These are phyloP conservation scores for Scytalidium sp. DNA, from an alignment of 2,329 filamentous ascomycete genomes.

Conservation along the genomic window DNA sequence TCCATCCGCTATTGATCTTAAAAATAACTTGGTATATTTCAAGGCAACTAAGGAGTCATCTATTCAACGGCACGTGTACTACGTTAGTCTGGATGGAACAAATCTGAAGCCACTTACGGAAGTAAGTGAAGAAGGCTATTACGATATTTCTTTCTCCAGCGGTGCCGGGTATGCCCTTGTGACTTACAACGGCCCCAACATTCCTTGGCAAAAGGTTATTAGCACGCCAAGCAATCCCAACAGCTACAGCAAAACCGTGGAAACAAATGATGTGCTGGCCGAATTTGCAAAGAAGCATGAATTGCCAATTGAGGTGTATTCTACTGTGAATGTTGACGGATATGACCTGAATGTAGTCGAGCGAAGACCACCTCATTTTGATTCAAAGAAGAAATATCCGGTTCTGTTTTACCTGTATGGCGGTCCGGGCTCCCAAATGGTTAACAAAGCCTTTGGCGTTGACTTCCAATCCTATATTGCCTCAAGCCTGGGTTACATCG, in stretches of 20 bases:
- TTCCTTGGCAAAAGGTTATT: conserved; percentile 89
- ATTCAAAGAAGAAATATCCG: conserved; percentile 79
- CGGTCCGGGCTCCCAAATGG: conserved; percentile 87
- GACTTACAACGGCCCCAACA: conserved; percentile 75
- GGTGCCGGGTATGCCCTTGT: conserved; percentile 82
- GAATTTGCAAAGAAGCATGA: conserved; percentile 72
- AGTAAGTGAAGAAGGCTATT: conserved; percentile 71
- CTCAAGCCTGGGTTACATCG: conserved; percentile 82
- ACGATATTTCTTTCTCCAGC: conserved; percentile 78
- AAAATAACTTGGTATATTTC: conserved; percentile 88
- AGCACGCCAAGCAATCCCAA: conserved; percentile 70
- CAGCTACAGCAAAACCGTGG: conserved; percentile 67
- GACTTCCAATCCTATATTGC: conserved; percentile 92
- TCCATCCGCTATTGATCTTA: conserved; percentile 79
- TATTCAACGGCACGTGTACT: conserved; percentile 89
- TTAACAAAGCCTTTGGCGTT: conserved; percentile 75
- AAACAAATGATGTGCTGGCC: conserved; percentile 72
- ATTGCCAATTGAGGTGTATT: conserved; percentile 78
- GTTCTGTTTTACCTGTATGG: conserved; percentile 95
- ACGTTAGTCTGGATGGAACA: conserved; percentile 78
- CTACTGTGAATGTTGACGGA: conserved; percentile 80
- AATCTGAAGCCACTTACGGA: conserved; percentile 73
- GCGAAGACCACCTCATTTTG: conserved; percentile 85
- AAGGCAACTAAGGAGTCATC: conserved; percentile 81
- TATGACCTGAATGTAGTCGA: conserved; percentile 74